phyloP scores from a whole-genome alignment of 495 filamentous ascomycete genomes.

The Filosporella fistucella region DNA sequence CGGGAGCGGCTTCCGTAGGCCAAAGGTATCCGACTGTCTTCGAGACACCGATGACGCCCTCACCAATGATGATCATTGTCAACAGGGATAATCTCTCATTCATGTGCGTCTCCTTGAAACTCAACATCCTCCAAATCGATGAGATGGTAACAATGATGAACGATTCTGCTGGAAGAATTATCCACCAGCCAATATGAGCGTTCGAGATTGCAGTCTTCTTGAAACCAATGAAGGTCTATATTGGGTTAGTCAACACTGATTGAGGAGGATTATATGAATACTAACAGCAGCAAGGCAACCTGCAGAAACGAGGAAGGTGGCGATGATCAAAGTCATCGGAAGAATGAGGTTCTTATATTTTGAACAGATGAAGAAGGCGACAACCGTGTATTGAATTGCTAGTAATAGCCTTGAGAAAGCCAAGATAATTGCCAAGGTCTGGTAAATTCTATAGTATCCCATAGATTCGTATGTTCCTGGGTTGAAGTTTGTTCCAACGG shows the following conservation, averaged over 20 bases:
- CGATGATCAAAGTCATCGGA: constrained; percentile 36
- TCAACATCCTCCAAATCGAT: constrained; percentile 20
- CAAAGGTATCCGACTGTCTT: constrained; percentile 30
- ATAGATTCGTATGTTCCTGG: constrained; percentile 9
- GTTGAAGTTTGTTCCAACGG: constrained; percentile 52
- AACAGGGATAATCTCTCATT: constrained; percentile 59
- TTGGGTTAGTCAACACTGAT: background rate
- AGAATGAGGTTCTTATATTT: constrained; percentile 28
- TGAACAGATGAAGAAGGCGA: constrained; percentile 3
- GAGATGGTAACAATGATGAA: background rate
- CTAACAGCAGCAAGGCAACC: constrained; percentile 10
- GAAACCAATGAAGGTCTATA: constrained; percentile 22
- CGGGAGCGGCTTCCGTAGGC: constrained; percentile 9
- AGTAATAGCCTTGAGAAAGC: background rate
- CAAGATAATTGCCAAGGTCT: constrained; percentile 3
- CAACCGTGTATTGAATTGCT: constrained; percentile 3
- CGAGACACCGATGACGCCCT: constrained; percentile 35
- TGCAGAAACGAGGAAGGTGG: constrained; percentile 36
- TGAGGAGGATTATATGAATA: background rate
- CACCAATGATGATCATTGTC: constrained; percentile 53
- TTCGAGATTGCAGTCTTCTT: constrained; percentile 6
- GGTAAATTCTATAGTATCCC: constrained; percentile 32
- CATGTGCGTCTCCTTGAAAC: constrained; percentile 60
- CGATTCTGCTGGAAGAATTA: constrained; percentile 2
- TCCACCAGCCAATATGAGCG: constrained; percentile 5